A percentile compares a stretch with the other conserved stretches of the same genome.
Evolutionary conservation across 768 basidiomycete species (phyloP).

Genomic region (Podaxis rugospora): DNA sequence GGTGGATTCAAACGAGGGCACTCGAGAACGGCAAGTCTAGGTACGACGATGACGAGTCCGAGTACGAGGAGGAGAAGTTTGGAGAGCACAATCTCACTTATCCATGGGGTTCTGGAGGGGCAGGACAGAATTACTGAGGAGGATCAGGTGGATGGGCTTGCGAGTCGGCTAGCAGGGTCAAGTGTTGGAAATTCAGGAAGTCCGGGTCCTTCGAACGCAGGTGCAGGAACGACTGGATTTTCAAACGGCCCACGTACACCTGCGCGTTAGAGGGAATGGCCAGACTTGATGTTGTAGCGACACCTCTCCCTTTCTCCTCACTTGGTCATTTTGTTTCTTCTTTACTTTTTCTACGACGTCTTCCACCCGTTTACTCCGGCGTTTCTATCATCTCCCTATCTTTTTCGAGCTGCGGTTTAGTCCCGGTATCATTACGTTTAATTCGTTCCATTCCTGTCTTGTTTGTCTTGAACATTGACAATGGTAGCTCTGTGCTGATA

Average conservation of each 20-base stretch:
- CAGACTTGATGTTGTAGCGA: background rate
- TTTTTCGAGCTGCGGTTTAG: background rate
- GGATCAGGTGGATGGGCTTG: conserved; percentile 31
- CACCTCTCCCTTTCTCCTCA: background rate
- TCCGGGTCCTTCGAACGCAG: background rate
- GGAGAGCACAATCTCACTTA: conserved; percentile 94
- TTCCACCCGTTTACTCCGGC: background rate
- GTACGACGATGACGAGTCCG: conserved; percentile 94
- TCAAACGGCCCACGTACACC: background rate
- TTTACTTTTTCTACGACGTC: background rate
- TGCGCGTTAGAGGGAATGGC: background rate
- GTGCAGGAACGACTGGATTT: background rate
- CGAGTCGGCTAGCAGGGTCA: conserved; percentile 31
- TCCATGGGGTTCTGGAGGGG: conserved; percentile 89
- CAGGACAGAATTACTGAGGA: conserved; percentile 38
- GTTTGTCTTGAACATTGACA: background rate
- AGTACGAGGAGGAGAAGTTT: conserved; percentile 87
- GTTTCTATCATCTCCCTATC: background rate
- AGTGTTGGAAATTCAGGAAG: conserved; percentile 17
- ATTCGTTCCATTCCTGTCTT: background rate
- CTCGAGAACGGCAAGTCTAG: conserved; percentile 75
- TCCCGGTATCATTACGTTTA: conserved; percentile 5
- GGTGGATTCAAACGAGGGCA: conserved; percentile 68
- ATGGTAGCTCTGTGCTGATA: background rate
- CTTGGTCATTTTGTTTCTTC: background rate